These are phyloP conservation scores for Elsinoe necatrix DNA, from an alignment of 2,329 filamentous ascomycete genomes.

Conservation along the genomic window DNA sequence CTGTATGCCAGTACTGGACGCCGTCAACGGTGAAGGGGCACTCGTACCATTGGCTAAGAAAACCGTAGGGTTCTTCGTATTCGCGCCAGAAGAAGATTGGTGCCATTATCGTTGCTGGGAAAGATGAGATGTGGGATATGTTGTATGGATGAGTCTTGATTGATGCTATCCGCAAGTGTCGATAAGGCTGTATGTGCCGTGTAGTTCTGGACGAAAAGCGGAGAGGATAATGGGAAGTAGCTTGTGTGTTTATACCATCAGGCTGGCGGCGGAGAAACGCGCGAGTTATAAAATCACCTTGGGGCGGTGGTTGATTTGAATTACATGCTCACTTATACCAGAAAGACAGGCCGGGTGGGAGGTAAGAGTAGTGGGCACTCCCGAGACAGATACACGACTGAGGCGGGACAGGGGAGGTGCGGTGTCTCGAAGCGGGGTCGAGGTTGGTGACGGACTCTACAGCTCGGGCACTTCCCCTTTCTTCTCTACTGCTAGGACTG, in stretches of 20 bases:
- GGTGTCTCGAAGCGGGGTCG: constrained; percentile 5
- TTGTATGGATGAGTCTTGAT: too few relatives aligned
- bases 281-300: background rate
- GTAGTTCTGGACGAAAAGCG: too few relatives aligned
- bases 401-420: background rate
- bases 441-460: background rate
- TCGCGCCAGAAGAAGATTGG: constrained; percentile 33
- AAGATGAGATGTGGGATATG: background rate
- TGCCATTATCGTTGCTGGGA: background rate
- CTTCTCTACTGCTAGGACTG: background rate
- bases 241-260: background rate
- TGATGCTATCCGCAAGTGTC: too few relatives aligned
- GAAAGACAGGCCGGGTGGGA: too few relatives aligned
- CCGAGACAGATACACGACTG: background rate
- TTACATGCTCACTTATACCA: background rate
- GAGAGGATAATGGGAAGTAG: background rate
- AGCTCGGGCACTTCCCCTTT: too few relatives aligned
- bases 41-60: constrained; percentile 56
- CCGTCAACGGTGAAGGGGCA: constrained; percentile 40
- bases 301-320: background rate
- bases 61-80: constrained; percentile 42
- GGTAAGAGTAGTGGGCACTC: too few relatives aligned
- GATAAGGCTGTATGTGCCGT: too few relatives aligned
- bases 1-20: constrained; percentile 32
- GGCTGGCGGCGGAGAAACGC: background rate